Conservation (phyloP, 805 yeast species). For the Metschnikowia drakensbergensis region DNA sequence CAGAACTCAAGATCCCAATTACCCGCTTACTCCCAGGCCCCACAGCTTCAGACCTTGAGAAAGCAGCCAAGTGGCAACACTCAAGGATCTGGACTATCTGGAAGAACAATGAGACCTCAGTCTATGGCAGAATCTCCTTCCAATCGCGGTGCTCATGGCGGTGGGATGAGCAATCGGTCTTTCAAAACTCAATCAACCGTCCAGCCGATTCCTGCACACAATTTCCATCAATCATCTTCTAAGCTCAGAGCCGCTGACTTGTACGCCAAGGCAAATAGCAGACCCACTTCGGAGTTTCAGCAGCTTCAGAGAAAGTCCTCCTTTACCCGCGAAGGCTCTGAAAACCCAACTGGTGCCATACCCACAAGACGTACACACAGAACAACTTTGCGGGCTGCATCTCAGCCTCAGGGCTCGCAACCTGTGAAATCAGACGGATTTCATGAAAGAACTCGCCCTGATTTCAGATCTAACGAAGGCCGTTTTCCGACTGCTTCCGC, state of each 20-base stretch:
- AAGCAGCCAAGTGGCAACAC: slow-evolving; percentile 21
- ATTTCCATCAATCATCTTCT: slow-evolving; percentile 36
- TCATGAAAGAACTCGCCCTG: background rate
- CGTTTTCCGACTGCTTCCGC: background rate
- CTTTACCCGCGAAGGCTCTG: slow-evolving; percentile 43
- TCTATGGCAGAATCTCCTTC: slow-evolving; percentile 16
- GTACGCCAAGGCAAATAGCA: slow-evolving; percentile 48
- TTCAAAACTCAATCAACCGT: slow-evolving; percentile 22
- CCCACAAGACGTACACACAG: slow-evolving; percentile 6
- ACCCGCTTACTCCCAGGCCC: background rate
- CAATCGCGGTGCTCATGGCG: slow-evolving; percentile 1
- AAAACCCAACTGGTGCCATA: background rate
- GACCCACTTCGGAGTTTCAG: slow-evolving; percentile 39
- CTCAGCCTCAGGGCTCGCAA: background rate
- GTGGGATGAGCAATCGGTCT: slow-evolving; percentile 30
- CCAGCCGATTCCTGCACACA: slow-evolving; percentile 38
- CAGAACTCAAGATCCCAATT: slow-evolving; percentile 8
- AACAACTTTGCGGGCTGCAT: slow-evolving; percentile 8
- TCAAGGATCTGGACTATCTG: slow-evolving; percentile 17
- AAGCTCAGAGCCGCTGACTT: slow-evolving; percentile 49
- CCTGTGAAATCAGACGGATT: background rate
- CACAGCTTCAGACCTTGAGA: slow-evolving; percentile 23
- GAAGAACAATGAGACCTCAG: slow-evolving; percentile 35
- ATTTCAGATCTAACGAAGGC: background rate
- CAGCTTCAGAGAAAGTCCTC: slow-evolving; percentile 49